Conservation (phyloP, 2,329 filamentous ascomycete genomes). For the Ophiobolus disseminans region DNA sequence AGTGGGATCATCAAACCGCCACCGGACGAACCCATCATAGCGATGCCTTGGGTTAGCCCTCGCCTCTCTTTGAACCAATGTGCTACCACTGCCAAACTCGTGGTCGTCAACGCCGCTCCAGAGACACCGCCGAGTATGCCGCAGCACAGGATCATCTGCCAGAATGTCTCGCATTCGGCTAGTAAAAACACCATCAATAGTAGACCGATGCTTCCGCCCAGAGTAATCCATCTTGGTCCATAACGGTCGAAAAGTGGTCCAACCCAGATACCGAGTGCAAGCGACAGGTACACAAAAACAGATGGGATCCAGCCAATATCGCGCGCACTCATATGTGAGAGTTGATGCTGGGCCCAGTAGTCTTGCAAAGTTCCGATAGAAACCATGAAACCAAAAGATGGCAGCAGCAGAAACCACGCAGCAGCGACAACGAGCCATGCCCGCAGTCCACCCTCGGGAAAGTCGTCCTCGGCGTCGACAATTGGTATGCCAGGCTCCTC, state of each 20-base stretch:
- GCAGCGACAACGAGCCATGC: conserved; percentile 52
- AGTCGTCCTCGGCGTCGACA: conserved; percentile 36
- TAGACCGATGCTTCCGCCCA: conserved; percentile 36
- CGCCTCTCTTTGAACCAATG: conserved; percentile 51
- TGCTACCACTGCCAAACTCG: conserved; percentile 43
- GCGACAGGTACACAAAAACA: conserved; percentile 81
- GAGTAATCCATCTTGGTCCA: conserved; percentile 44
- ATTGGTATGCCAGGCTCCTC: conserved; percentile 18
- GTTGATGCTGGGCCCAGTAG: conserved; percentile 76
- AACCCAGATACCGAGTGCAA: conserved; percentile 83
- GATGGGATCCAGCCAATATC: conserved; percentile 89
- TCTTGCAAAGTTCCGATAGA: conserved; percentile 77
- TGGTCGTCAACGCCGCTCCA: conserved; percentile 49
- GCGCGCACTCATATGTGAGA: conserved; percentile 66
- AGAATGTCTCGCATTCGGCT: conserved; percentile 47
- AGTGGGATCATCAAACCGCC: conserved; percentile 49
- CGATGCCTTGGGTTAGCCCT: conserved; percentile 49
- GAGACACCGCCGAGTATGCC: conserved; percentile 50
- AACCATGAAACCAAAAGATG: conserved; percentile 51
- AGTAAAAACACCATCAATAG: conserved; percentile 42
- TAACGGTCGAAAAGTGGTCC: conserved; percentile 72
- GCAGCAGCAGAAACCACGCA: conserved; percentile 44
- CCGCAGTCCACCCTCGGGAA: conserved; percentile 49
- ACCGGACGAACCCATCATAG: conserved; percentile 46
- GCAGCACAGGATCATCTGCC: conserved; percentile 52